phyloP scores from a whole-genome alignment of 2,329 filamentous ascomycete species.

The Arthrobotrys conoides region DNA sequence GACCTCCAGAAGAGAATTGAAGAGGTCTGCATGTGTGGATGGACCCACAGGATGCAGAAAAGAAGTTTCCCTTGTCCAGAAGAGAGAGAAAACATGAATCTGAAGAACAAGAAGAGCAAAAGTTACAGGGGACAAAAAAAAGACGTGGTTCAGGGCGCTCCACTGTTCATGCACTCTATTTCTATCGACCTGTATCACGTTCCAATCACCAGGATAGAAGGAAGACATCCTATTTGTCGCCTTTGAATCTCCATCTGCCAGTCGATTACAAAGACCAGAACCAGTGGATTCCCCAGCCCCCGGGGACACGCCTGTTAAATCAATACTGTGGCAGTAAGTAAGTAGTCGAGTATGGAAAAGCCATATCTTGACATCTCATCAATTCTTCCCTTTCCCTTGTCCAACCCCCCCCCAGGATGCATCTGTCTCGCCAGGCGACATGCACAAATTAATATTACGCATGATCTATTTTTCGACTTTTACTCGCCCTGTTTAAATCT shows the following conservation, averaged over 20 bases:
- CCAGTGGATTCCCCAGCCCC: conserved; percentile 1
- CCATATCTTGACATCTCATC: conserved; percentile 5
- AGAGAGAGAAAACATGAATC: not conserved
- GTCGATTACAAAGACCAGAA: not conserved
- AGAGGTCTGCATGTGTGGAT: not conserved
- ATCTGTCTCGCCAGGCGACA: conserved; percentile 30
- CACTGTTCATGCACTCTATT: conserved; percentile 28
- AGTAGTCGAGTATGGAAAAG: not conserved
- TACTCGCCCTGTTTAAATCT: conserved; percentile 42
- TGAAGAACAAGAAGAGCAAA: no score
- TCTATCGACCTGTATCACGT: conserved; percentile 36
- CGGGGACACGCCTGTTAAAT: conserved; percentile 9
- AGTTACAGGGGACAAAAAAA: not conserved
- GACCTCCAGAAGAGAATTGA: not conserved
- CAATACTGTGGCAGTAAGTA: no score
- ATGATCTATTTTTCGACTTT: conserved; percentile 29
- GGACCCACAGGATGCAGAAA: conserved; percentile 1
- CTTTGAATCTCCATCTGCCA: not conserved
- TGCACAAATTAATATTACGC: conserved; percentile 26
- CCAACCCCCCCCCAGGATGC: not conserved
- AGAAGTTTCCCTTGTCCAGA: not conserved
- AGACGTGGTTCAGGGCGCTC: conserved; percentile 38
- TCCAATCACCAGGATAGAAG: not conserved
- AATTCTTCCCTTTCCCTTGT: not conserved
- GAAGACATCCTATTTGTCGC: conserved; percentile 32